These are phyloP conservation scores for Pisolithus microcarpus DNA, from an alignment of 768 basidiomycete species.

Conservation along the genomic window DNA sequence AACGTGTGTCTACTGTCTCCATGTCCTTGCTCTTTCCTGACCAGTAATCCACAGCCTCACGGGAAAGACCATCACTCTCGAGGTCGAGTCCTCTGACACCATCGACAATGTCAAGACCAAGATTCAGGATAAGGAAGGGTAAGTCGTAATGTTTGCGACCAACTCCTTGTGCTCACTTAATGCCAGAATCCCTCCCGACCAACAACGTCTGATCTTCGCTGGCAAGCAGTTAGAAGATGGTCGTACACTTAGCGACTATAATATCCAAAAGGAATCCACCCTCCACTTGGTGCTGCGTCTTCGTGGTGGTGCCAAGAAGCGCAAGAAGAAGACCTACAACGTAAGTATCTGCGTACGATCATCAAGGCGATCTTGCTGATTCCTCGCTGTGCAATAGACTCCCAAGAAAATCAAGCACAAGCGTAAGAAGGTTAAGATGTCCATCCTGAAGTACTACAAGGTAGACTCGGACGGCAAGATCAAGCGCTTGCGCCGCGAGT, in stretches of 20 bases:
- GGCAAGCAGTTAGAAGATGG: slow-evolving; percentile 99
- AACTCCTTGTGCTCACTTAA: slow-evolving; percentile 3
- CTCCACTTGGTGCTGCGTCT: slow-evolving; percentile 96
- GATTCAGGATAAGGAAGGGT: slow-evolving; percentile 98
- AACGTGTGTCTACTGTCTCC: slow-evolving; percentile 50
- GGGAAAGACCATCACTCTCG: slow-evolving; percentile 98
- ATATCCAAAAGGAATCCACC: slow-evolving; percentile 99
- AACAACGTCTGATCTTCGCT: slow-evolving; percentile 97
- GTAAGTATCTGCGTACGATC: slow-evolving; percentile 35
- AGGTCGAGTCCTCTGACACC: slow-evolving; percentile 95
- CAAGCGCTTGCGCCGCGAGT: slow-evolving; percentile 97
- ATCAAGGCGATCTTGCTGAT: slow-evolving; percentile 2
- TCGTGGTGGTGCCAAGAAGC: slow-evolving; percentile 99
- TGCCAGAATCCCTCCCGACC: slow-evolving; percentile 79
- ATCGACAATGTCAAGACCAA: slow-evolving; percentile 98
- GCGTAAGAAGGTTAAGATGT: slow-evolving; percentile 99
- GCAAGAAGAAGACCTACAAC: slow-evolving; percentile 99
- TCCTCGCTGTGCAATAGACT: slow-evolving; percentile 43
- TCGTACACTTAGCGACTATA: slow-evolving; percentile 90
- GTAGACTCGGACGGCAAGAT: slow-evolving; percentile 99
- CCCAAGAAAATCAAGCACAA: slow-evolving; percentile 99
- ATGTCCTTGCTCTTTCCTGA: slow-evolving; percentile 2
- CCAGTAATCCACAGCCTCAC: slow-evolving; percentile 61
- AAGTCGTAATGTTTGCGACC: slow-evolving; percentile 13
- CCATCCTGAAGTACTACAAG: slow-evolving; percentile 99